Evolutionary conservation across 1,139 yeast species (phyloP).

Genomic region (Lodderomyces orthopsilosis): DNA sequence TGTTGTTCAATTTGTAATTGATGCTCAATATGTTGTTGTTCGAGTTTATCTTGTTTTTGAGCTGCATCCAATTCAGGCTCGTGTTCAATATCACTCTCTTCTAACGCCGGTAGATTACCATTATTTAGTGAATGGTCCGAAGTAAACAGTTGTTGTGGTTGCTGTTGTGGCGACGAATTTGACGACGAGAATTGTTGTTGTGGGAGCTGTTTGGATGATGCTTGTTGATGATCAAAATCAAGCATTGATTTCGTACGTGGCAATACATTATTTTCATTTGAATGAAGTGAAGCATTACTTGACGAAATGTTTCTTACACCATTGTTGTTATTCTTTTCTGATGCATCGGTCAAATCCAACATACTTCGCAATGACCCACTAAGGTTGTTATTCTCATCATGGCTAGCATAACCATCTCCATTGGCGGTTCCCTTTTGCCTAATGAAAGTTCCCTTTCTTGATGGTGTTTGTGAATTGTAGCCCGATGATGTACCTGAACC

Average conservation of each 20-base stretch:
- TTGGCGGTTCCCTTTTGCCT: not conserved
- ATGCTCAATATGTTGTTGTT: not conserved
- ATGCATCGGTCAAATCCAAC: conserved; percentile 32
- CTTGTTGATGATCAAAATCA: conserved; percentile 7
- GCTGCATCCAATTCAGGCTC: conserved; percentile 7
- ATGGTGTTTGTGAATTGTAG: conserved; percentile 31
- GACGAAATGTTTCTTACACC: conserved; percentile 2
- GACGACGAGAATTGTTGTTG: conserved; percentile 2
- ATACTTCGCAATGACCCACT: conserved; percentile 38
- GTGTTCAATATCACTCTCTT: conserved; percentile 13
- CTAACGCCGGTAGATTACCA: conserved; percentile 13
- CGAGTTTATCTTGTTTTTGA: conserved; percentile 4
- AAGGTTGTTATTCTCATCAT: conserved; percentile 18
- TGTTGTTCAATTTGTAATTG: not conserved
- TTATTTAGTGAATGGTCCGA: conserved; percentile 3
- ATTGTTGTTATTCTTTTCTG: conserved; percentile 4
- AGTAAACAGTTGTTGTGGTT: not conserved
- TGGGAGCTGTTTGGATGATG: not conserved
- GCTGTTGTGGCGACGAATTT: conserved; percentile 1
- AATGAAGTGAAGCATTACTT: conserved; percentile 9
- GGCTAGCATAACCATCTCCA: conserved; percentile 6
- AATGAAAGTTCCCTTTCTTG: conserved; percentile 32
- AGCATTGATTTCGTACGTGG: conserved; percentile 14
- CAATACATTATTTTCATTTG: conserved; percentile 6
- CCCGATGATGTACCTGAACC: conserved; percentile 19